A percentile compares a stretch with the other conserved stretches of the same genome.
Conservation (phyloP, 306 rosid genomes). For the Urtica urens region DNA sequence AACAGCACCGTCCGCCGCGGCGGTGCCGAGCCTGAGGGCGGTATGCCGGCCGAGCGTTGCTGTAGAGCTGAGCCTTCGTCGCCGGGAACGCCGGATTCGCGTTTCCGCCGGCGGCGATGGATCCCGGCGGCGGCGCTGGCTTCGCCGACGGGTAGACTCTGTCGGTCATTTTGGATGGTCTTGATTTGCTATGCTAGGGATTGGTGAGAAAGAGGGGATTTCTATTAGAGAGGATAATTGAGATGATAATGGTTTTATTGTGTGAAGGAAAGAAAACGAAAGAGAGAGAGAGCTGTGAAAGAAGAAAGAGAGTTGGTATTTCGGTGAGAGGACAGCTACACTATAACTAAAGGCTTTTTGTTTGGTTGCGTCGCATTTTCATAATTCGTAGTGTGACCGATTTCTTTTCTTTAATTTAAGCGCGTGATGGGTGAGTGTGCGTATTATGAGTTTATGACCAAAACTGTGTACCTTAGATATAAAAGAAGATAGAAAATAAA, state of each 20-base stretch:
- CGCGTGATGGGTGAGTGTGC: constrained; percentile 17
- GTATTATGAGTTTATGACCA: too few species aligned
- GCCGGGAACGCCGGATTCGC: constrained; percentile 37
- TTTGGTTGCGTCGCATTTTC: neutral
- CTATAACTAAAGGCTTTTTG: constrained; percentile 16
- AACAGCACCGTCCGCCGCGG: constrained; percentile 45
- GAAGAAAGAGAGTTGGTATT: neutral
- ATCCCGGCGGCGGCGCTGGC: constrained; percentile 26
- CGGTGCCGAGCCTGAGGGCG: constrained; percentile 50
- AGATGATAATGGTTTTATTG: neutral
- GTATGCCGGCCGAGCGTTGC: constrained; percentile 61
- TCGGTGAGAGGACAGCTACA: constrained; percentile 7
- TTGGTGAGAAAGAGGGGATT: neutral
- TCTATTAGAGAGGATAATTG: neutral
- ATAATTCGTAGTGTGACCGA: too few species aligned
- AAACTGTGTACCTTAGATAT: too few species aligned
- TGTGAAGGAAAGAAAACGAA: neutral
- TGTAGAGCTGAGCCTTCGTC: constrained; percentile 52
- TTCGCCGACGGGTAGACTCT: constrained; percentile 54
- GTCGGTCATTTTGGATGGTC: constrained; percentile 45
- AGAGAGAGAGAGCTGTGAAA: neutral
- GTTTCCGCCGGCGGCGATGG: constrained; percentile 12
- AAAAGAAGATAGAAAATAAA: too few species aligned
- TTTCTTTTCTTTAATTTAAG: neutral
- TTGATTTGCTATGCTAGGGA: too few species aligned